Base-by-base conservation (phyloP, 192 early-diverging fungal species). In the Gonapodya prolifera region DNA sequence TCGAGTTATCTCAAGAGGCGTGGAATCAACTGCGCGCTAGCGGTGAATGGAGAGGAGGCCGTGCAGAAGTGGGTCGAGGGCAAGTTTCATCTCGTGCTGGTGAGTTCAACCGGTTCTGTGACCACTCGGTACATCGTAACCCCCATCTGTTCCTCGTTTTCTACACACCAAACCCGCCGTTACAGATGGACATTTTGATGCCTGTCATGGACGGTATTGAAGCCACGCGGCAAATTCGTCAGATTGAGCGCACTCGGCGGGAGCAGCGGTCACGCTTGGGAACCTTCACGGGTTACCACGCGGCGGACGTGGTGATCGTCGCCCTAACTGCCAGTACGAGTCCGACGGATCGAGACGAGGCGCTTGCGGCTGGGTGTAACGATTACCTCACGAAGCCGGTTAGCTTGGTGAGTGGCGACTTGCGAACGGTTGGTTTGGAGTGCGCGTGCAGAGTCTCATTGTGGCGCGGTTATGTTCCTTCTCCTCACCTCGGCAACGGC, bases 331-430 rank as follows among this genome's bases (percentile, higher is more conserved):
- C 94, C 30, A 92, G 91, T 0, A 90, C 90, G 1, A 74, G 90
- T 30, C 85, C 90, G 35, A 86, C 86, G 36, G 91, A 93, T 78
- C 80, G 92, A 17, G 82, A 90, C 30, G 91, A 89, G 18, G 94
- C 94, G 1, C 80, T 95, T 33, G 83, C 89, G 33, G 94, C 93
- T 1, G 94, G 94, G 0, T 96, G 94, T 78, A 94, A 96, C 78
- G 94, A 96, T 82, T 96, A 93, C 81, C 80, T 96, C 78, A 96
- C 92, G 29, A 96, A 96, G 79, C 94, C 94, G 0, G 89, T 94
- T 17, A 90, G 89, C 79, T 80, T 94, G 2, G 85, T 73, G 71
- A 18, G 71, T 73, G 28, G 29, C 29, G 2, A 8, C 13, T n/a
- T 69, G 45, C 45, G 8, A n/a, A 16, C n/a, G n/a, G 13, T n/a